phyloP scores from a whole-genome alignment of 257 asterid genomes.

The Ophiorrhiza pumila region DNA sequence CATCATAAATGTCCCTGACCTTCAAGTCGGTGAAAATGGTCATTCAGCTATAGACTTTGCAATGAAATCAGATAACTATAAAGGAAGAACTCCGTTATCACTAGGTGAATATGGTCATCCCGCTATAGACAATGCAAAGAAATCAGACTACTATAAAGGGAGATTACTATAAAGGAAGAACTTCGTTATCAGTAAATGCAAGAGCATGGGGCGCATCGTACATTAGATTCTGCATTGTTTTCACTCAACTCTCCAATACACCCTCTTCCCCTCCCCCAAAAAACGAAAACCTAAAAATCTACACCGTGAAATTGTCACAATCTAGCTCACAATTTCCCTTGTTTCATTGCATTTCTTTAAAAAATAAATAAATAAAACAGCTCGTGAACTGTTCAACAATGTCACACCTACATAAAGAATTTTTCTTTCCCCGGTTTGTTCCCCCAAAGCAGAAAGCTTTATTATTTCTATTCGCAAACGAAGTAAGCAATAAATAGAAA shows the following conservation, averaged over 20 bases:
- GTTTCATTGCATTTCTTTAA: background rate
- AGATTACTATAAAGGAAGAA: background rate
- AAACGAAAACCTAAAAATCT: background rate
- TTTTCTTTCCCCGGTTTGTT: background rate
- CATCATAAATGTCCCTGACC: slow-evolving; percentile 94
- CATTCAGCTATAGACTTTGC: background rate
- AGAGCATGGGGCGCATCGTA: background rate
- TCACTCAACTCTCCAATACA: background rate
- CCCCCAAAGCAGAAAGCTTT: background rate
- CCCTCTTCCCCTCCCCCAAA: background rate
- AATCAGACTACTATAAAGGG: too few relatives aligned
- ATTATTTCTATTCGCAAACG: background rate
- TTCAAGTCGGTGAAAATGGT: slow-evolving; percentile 29
- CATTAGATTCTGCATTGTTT: background rate
- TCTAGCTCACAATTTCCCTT: background rate
- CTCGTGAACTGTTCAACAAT: background rate
- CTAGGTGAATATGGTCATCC: background rate
- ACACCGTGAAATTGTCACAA: background rate
- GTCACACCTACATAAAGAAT: background rate
- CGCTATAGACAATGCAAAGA: background rate
- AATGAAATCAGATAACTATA: background rate
- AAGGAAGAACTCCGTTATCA: background rate
- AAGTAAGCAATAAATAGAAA: background rate
- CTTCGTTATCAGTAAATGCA: background rate
- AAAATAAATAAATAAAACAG: background rate